Percentiles rank a stretch among this genome's conserved stretches.
Conservation (phyloP, 2,329 filamentous ascomycete species). For the Alternaria sp. region DNA sequence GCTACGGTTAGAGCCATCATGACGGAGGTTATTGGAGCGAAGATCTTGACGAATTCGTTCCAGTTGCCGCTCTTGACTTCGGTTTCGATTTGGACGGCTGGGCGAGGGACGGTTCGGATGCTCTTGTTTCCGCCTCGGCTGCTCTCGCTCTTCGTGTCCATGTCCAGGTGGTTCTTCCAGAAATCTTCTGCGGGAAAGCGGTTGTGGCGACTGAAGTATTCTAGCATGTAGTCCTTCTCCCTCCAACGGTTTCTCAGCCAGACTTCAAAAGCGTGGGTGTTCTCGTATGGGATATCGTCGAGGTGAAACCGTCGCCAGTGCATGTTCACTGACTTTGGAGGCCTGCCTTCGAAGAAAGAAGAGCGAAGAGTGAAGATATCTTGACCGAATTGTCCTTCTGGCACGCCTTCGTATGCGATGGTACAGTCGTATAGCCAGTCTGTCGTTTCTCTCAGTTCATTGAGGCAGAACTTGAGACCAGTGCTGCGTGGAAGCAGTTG, state of each 20-base stretch:
- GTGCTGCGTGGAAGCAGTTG: slow-evolving; percentile 80
- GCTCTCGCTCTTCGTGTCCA: slow-evolving; percentile 33
- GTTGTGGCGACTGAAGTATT: slow-evolving; percentile 76
- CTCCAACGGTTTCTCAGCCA: slow-evolving; percentile 90
- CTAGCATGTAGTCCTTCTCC: slow-evolving; percentile 89
- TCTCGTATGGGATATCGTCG: slow-evolving; percentile 79
- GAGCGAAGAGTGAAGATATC: slow-evolving; percentile 85
- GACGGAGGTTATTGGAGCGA: slow-evolving; percentile 59
- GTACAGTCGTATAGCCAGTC: slow-evolving; percentile 94
- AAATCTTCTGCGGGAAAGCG: slow-evolving; percentile 75
- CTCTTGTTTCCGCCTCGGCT: slow-evolving; percentile 42
- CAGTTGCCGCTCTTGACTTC: slow-evolving; percentile 58
- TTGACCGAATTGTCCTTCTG: slow-evolving; percentile 77
- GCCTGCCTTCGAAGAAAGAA: slow-evolving; percentile 85
- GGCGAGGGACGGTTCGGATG: slow-evolving; percentile 41
- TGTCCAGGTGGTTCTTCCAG: slow-evolving; percentile 51
- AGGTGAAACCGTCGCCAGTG: slow-evolving; percentile 90
- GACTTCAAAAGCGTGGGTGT: slow-evolving; percentile 74
- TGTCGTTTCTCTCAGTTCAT: slow-evolving; percentile 74
- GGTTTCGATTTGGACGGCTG: slow-evolving; percentile 55
- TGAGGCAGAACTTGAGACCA: slow-evolving; percentile 78
- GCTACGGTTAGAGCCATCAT: slow-evolving; percentile 56
- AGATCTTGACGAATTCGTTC: slow-evolving; percentile 61
- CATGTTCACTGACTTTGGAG: slow-evolving; percentile 95
- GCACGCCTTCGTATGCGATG: slow-evolving; percentile 91